These are phyloP conservation scores for Lepidopterella palustris DNA, from an alignment of 495 filamentous ascomycete genomes.

Conservation along the genomic window DNA sequence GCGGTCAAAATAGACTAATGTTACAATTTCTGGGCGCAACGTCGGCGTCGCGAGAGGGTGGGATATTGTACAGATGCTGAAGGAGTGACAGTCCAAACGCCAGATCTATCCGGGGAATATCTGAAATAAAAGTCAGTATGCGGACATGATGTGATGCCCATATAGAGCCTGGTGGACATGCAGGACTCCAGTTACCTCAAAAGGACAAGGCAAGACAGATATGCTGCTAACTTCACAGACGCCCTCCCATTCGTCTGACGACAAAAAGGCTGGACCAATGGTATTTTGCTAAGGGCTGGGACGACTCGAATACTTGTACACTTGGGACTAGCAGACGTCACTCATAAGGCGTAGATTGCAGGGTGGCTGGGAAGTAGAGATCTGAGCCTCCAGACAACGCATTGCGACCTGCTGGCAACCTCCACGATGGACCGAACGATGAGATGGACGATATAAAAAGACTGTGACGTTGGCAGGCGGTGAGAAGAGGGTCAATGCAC, in stretches of 20 bases:
- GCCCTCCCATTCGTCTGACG: constrained; percentile 21
- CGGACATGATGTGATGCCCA: not conserved
- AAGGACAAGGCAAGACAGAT: constrained; percentile 22
- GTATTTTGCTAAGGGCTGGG: constrained; percentile 12
- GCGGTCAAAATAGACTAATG: constrained; percentile 17
- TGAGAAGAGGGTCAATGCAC: constrained; percentile 26
- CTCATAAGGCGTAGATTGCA: constrained; percentile 21
- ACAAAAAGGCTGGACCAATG: constrained; percentile 23
- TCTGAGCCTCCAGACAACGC: constrained; percentile 26
- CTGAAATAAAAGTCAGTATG: constrained; percentile 20
- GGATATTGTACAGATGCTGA: constrained; percentile 18
- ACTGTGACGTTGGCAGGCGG: constrained; percentile 29
- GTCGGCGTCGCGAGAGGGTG: not conserved
- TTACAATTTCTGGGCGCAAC: constrained; percentile 8
- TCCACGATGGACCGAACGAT: constrained; percentile 3
- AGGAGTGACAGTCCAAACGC: constrained; percentile 6
- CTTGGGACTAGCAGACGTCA: constrained; percentile 25
- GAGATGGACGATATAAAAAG: constrained; percentile 19
- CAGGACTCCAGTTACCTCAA: constrained; percentile 19
- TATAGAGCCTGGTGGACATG: constrained; percentile 5
- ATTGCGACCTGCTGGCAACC: constrained; percentile 28
- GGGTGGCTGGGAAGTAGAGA: constrained; percentile 25
- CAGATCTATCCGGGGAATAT: constrained; percentile 9
- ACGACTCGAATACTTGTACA: constrained; percentile 18
- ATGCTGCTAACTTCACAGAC: constrained; percentile 8